Conservation (phyloP, 2,329 filamentous ascomycete genomes). For the Fonsecaea monophora region DNA sequence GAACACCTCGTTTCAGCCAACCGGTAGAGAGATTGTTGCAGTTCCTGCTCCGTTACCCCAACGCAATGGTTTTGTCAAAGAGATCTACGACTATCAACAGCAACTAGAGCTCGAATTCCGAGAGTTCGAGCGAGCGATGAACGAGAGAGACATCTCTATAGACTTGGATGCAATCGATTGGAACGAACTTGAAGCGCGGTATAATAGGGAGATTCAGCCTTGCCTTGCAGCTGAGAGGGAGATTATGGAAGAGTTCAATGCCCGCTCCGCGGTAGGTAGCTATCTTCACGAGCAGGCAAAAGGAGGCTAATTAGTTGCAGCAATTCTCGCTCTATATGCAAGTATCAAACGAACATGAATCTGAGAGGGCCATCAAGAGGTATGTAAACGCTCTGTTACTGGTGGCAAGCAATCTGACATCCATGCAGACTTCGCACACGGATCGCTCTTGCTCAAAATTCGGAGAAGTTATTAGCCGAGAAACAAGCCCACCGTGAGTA, state of each 20-base stretch:
- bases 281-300: conserved; percentile 1
- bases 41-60: neutral
- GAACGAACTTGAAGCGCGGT: conserved; percentile 75
- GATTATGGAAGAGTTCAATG: conserved; percentile 70
- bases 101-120: conserved; percentile 35
- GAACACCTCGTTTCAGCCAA: neutral
- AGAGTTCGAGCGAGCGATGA: conserved; percentile 36
- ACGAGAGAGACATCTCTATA: conserved; percentile 52
- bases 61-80: conserved; percentile 27
- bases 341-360: conserved; percentile 73
- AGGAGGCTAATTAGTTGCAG: conserved; percentile 53
- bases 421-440: conserved; percentile 76
- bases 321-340: conserved; percentile 82
- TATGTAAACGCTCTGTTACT: conserved; percentile 44
- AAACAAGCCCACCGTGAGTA: conserved; percentile 81
- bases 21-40: neutral
- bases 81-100: conserved; percentile 34
- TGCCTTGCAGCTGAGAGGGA: conserved; percentile 69
- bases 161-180: conserved; percentile 71
- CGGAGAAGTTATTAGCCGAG: conserved; percentile 72
- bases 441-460: conserved; percentile 74
- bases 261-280: conserved; percentile 65
- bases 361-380: conserved; percentile 79
- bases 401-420: neutral
- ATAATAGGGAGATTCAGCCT: conserved; percentile 68